Percentiles rank a stretch among this genome's conserved stretches.
Conservation (phyloP, 2,329 filamentous ascomycete genomes). For the Pestalotiopsis sp. region DNA sequence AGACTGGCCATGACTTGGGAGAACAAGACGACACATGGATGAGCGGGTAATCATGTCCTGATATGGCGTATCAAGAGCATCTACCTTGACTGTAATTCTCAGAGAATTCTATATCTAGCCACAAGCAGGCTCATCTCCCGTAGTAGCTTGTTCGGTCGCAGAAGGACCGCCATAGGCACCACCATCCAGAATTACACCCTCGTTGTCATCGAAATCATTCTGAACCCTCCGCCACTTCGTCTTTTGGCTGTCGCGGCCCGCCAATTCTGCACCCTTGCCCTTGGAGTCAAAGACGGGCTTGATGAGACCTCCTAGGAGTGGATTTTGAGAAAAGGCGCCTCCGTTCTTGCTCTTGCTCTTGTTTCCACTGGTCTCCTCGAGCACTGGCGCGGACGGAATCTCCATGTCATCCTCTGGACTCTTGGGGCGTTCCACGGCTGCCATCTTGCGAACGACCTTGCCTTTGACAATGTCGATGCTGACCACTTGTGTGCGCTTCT, state of each 20-base stretch:
- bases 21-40: too few relatives aligned
- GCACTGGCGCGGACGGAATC: conserved; percentile 13
- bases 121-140: conserved; percentile 8
- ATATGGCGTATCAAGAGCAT: background rate
- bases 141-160: conserved; percentile 2
- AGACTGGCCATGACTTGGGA: background rate
- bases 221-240: conserved; percentile 63
- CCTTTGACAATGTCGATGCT: conserved; percentile 81
- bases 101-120: conserved; percentile 3
- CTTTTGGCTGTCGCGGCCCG: conserved; percentile 44
- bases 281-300: conserved; percentile 62
- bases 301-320: conserved; percentile 66
- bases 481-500: conserved; percentile 82
- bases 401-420: conserved; percentile 51
- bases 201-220: conserved; percentile 61
- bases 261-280: conserved; percentile 49
- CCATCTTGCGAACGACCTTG: conserved; percentile 75
- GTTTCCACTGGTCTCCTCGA: conserved; percentile 39
- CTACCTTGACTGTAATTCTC: background rate
- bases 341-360: conserved; percentile 33
- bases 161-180: conserved; percentile 47
- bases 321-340: conserved; percentile 71
- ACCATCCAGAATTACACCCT: conserved; percentile 60
- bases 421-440: conserved; percentile 59
- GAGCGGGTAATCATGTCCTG: too few relatives aligned